A percentile compares a stretch with the other conserved stretches of the same genome.
Conservation (phyloP, 805 yeast genomes). For the Barnettozyma sp. region DNA sequence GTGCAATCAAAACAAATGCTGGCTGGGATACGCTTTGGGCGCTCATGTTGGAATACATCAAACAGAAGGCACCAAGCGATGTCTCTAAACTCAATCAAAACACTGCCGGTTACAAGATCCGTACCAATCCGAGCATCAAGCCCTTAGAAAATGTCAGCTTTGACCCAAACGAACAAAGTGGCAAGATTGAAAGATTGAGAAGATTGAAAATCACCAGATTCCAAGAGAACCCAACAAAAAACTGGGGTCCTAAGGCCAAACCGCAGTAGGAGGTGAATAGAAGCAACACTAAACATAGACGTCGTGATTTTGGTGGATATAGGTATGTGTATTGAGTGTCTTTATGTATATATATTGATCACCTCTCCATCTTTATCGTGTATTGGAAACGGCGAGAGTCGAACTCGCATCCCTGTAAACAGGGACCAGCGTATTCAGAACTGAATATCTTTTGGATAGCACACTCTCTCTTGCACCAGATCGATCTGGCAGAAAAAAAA, state of each 20-base stretch:
- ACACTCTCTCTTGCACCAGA: too few relatives aligned
- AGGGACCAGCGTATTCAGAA: slow-evolving; percentile 19
- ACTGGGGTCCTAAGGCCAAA: slow-evolving; percentile 96
- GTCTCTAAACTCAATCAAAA: slow-evolving; percentile 31
- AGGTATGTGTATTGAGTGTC: neutral
- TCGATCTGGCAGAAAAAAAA: too few relatives aligned
- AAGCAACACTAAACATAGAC: too few relatives aligned
- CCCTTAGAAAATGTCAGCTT: slow-evolving; percentile 42
- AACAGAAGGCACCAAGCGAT: slow-evolving; percentile 34
- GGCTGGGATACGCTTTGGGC: slow-evolving; percentile 77
- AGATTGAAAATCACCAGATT: slow-evolving; percentile 76
- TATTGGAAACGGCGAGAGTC: slow-evolving; percentile 25
- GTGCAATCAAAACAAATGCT: slow-evolving; percentile 85
- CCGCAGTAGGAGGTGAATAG: slow-evolving; percentile 33
- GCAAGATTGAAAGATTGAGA: slow-evolving; percentile 52
- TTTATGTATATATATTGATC: neutral
- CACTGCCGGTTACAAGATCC: slow-evolving; percentile 52
- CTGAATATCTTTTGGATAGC: neutral
- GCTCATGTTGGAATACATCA: slow-evolving; percentile 58
- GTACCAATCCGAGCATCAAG: slow-evolving; percentile 37
- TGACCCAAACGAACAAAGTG: slow-evolving; percentile 52
- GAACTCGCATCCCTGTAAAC: slow-evolving; percentile 22
- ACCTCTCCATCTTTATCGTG: too few relatives aligned
- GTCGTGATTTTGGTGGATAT: too few relatives aligned
- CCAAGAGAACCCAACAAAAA: slow-evolving; percentile 87